Base-by-base conservation (phyloP, 495 filamentous ascomycete genomes). In the Penicillium nucicola region DNA sequence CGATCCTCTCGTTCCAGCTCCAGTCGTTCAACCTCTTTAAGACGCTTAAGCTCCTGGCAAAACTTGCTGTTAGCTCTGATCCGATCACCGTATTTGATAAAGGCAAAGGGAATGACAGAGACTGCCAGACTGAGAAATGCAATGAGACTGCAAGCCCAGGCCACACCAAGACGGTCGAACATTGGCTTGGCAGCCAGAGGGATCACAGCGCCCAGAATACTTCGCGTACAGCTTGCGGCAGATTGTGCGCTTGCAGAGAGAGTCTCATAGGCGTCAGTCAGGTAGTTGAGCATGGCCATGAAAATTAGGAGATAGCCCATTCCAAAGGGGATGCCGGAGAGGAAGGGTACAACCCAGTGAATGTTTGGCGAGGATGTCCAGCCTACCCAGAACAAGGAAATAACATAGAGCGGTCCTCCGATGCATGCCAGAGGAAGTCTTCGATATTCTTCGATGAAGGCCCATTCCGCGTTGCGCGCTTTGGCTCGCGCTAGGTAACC, bases 261-360 rank as follows among this genome's bases (percentile, higher is more conserved):
- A 0, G 62, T 70, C 35, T 69, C 68, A 37, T 77, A 77, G 18
- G 72, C 70, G 42, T 77, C 74, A 12, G 69, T 69, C 20, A 77
- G 60, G 45, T 76, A 77, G 58, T 76, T 77, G 14, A 71, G 49
- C 55, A 75, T 69, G 3, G 70, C 70, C 71, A 75, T 72, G 59
- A 76, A 77, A 22, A 76, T 76, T 18, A 70, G 48, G 19, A 70
- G 56, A 23, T 71, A 66, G 10, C 69, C 71, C 46, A 70, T 63
- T 28, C 71, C 71, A 39, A 72, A 74, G 6, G 65, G 58, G 25
- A 71, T 62, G 3, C 70, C 68, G 5, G 67, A 69, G 1, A 67
- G 47, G 55, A 71, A 66, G 7, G 70, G 70, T 1, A 69, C 61
- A 10, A 69, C 67, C 70, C 70, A 73, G 45, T 66, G 70, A 35